Percentiles rank a stretch among this genome's conserved stretches.
phyloP scores from a whole-genome alignment of 2,329 filamentous ascomycete species.

The Aspergillus sp. region DNA sequence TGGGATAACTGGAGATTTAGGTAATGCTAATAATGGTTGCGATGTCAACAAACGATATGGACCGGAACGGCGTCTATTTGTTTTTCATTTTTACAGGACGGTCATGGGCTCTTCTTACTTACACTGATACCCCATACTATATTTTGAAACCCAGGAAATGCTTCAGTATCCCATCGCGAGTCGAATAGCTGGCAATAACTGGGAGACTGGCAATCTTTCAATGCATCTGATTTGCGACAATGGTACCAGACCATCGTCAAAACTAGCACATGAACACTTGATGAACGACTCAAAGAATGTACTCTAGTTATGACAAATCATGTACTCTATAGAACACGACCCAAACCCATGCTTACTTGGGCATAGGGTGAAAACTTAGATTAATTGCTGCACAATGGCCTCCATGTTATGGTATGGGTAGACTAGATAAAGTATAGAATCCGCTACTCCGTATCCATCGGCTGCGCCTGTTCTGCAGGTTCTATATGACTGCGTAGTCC shows the following conservation, averaged over 20 bases:
- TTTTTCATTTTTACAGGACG: constrained; percentile 19
- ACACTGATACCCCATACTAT: constrained; percentile 38
- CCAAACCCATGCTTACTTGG: not conserved
- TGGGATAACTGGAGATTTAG: constrained; percentile 48
- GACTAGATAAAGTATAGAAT: not conserved
- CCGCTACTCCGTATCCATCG: constrained; percentile 4
- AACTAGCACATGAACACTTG: not conserved
- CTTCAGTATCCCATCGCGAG: constrained; percentile 17
- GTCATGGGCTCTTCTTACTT: constrained; percentile 27
- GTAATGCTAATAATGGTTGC: constrained; percentile 19
- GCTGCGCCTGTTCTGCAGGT: constrained; percentile 16
- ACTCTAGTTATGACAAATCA: not conserved
- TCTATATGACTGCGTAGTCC: constrained; percentile 45
- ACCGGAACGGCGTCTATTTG: constrained; percentile 23
- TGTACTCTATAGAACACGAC: not conserved
- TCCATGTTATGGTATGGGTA: not conserved
- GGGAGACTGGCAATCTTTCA: not conserved
- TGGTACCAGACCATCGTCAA: not conserved
- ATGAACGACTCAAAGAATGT: constrained; percentile 4
- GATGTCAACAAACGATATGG: constrained; percentile 18
- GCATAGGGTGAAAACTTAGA: not conserved
- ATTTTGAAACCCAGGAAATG: constrained; percentile 18
- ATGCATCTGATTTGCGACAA: not conserved
- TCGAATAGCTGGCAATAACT: constrained; percentile 8
- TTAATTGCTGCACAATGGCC: not conserved